These are phyloP conservation scores for Pulveroboletus frians DNA, from an alignment of 768 basidiomycete species.

Conservation along the genomic window DNA sequence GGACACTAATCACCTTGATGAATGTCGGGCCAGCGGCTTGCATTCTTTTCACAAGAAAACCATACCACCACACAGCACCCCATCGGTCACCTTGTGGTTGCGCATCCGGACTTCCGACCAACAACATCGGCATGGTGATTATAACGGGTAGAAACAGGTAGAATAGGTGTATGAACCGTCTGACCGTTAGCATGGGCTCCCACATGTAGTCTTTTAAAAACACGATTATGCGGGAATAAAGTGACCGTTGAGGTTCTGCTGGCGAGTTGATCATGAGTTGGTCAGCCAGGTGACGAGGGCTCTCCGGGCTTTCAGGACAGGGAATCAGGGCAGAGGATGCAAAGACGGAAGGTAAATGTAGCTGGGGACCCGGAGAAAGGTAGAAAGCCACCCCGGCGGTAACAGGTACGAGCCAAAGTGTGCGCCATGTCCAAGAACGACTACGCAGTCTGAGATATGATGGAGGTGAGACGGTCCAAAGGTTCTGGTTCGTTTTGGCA, in stretches of 20 bases:
- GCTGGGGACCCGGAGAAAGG: conserved; percentile 38
- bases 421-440: conserved; percentile 25
- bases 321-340: conserved; percentile 47
- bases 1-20: conserved; percentile 64
- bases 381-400: conserved; percentile 52
- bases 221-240: conserved; percentile 39
- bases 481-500: conserved; percentile 1
- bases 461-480: conserved; percentile 10
- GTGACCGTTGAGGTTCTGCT: conserved; percentile 51
- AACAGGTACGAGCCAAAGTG: conserved; percentile 53
- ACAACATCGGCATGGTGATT: conserved; percentile 75
- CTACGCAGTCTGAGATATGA: conserved; percentile 20
- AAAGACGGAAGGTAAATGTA: conserved; percentile 45
- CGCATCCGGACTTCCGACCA: conserved; percentile 55
- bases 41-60: conserved; percentile 84
- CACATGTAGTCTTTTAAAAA: conserved; percentile 58
- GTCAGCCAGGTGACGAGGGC: conserved; percentile 15
- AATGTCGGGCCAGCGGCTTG: conserved; percentile 94
- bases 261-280: conserved; percentile 57
- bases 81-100: conserved; percentile 69
- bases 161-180: conserved; percentile 79
- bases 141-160: conserved; percentile 86
- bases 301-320: conserved; percentile 23
- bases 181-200: conserved; percentile 81
- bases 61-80: conserved; percentile 98